Evolutionary conservation across 176 grass and related monocot genomes (phyloP), one percentile per base, ranked within the genome.

Genomic region (Coix lacrymajobi): DNA sequence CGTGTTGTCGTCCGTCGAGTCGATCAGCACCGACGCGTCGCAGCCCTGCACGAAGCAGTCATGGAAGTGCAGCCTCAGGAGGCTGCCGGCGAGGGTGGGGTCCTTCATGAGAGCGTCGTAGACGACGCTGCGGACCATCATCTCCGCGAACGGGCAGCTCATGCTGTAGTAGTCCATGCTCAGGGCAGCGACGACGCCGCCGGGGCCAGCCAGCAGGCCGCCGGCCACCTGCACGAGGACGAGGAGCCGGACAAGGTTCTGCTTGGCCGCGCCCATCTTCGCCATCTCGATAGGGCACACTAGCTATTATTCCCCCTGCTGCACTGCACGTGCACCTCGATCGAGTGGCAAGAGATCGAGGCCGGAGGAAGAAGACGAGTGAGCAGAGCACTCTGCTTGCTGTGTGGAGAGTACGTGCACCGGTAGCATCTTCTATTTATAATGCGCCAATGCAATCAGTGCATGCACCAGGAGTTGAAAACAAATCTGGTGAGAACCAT

Each of bases 11-110:
- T 87, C 54, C 40, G 90, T 72, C 19, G 92, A 84, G 90, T 98
- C 89, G 7, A 98, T 58, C 3, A 98, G 91, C 3, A 98, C 89
- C 2, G 96, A 98, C n/a, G 81, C 96, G 78, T 98, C 96, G 62
- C 96, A 98, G 24, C 96, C 96, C 96, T 97, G n/a, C 26, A 31
- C 92, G 87, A 98, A 98, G 74, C 96, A 98, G 85, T 98, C 96
- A 62, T 98, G 96, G 89, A 98, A 98, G 67, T 98, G 96, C 0
- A 98, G 82, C 2, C 96, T 62, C 6, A 98, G 96, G 69, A 98
- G 89, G 33, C 89, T 80, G 36, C 80, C 93, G 39, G 96, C 93
- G 68, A 95, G 76, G 4, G 89, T 83, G 3, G 89, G 93, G 74
- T 98, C 89, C 30, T 62, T 75, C 20, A 28, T 72, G 64, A 96